phyloP scores from a whole-genome alignment of 1,139 yeast species.

The Zygoascus sp. region DNA sequence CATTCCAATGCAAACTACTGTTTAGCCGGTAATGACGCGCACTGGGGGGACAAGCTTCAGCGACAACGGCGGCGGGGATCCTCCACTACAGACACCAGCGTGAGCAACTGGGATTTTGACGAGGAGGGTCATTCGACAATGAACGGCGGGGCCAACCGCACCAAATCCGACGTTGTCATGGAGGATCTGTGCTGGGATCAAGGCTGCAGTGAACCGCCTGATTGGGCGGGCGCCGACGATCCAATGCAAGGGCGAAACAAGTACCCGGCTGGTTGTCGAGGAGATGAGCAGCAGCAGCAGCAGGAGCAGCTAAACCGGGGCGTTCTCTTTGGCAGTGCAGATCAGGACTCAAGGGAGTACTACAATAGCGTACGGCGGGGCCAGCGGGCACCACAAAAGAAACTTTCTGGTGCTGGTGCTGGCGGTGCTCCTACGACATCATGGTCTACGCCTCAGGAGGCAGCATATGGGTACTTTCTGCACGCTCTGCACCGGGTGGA shows the following conservation, averaged over 20 bases:
- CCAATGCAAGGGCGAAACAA: background rate
- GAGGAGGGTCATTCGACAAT: too few species aligned
- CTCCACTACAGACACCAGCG: too few species aligned
- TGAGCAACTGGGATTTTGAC: too few species aligned
- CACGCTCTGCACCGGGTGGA: background rate
- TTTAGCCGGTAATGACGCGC: too few species aligned
- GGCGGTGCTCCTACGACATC: background rate
- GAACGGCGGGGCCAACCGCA: constrained; percentile 1
- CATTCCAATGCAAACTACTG: too few species aligned
- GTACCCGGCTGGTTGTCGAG: background rate
- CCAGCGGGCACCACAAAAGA: background rate
- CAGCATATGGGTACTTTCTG: background rate
- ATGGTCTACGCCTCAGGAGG: background rate
- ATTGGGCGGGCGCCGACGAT: background rate
- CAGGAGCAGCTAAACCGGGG: too few species aligned
- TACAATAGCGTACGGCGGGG: background rate
- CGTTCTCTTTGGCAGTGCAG: background rate
- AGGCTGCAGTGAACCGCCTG: background rate
- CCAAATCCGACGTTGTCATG: constrained; percentile 1
- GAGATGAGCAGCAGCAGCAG: background rate
- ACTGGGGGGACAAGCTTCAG: too few species aligned
- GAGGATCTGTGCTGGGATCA: background rate
- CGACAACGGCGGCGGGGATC: too few species aligned
- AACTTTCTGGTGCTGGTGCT: background rate
- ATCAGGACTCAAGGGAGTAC: background rate